Evolutionary conservation across 768 basidiomycete genomes (phyloP), one percentile per base, ranked within the genome.

Genomic region (Kwoniella heveanensis): DNA sequence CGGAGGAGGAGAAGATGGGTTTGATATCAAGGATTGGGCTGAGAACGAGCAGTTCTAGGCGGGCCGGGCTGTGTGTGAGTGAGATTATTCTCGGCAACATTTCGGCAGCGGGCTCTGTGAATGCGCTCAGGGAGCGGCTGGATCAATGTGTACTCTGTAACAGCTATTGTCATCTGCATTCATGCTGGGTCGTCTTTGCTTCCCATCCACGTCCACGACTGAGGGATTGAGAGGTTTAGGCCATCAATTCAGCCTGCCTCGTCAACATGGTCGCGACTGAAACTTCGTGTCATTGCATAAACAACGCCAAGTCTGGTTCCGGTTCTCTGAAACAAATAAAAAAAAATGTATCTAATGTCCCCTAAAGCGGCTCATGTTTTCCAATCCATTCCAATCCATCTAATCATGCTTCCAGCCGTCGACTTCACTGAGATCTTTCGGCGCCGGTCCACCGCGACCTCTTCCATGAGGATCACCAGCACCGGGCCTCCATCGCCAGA

Each of bases 11-110:
- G 54, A 57, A 54, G 74, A 72, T 61, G 74, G 74, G 17, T 76
- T 73, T 49, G 68, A 69, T 54, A 62, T 76, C 7, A 66, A 61
- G 36, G 74, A 76, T n/a, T 76, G 74, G 74, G 70, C 69, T 17
- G 65, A 61, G 24, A 64, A 50, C n/a, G 69, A 70, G 64, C 57
- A 70, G 13, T 75, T 75, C 30, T 75, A 64, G 54, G n/a, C n/a
- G n/a, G n/a, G 8, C 32, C 32, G 32, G 32, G 13, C 32, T 36
- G 6, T 7, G 13, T 13, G 8, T 24, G 19, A 6, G 47, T 36
- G 7, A 36, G 6, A 13, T 36, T 36, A n/a, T n/a, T n/a, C n/a
- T n/a, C n/a, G n/a, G n/a, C n/a, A n/a, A n/a, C n/a, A n/a, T n/a
- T n/a, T n/a, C n/a, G n/a, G n/a, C n/a, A n/a, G n/a, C 32, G 32